phyloP scores from a whole-genome alignment of 2,329 filamentous ascomycete genomes.

The Scedosporium aurantiacum region DNA sequence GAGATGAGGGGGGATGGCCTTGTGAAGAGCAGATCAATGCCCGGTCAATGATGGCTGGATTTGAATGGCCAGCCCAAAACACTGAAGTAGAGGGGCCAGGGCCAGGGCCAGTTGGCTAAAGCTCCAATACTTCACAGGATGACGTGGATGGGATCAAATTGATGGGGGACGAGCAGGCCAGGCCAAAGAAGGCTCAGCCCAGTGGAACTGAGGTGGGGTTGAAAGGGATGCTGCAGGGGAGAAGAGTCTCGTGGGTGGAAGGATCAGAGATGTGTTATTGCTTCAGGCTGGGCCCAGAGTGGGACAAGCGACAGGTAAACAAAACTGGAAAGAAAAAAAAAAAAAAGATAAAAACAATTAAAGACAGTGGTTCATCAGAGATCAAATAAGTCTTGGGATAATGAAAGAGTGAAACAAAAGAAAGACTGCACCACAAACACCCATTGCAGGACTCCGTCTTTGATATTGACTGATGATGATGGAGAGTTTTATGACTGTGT shows the following conservation, averaged over 20 bases:
- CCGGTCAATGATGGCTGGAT: not conserved
- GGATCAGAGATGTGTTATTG: not conserved
- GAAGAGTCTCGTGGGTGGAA: not conserved
- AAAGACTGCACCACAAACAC: too few relatives aligned
- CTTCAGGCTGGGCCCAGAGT: not conserved
- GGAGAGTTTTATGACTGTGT: too few relatives aligned
- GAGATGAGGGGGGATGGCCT: not conserved
- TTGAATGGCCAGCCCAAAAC: not conserved
- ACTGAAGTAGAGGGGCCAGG: too few relatives aligned
- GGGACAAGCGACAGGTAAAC: not conserved
- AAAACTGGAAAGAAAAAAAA: not conserved
- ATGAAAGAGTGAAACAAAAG: too few relatives aligned
- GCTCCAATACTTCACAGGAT: too few relatives aligned
- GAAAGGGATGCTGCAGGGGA: not conserved
- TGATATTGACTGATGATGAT: too few relatives aligned
- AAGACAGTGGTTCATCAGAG: too few relatives aligned
- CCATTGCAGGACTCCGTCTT: too few relatives aligned
- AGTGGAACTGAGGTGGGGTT: not conserved
- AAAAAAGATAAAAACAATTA: too few relatives aligned
- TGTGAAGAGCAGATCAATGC: not conserved
- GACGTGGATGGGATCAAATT: too few relatives aligned
- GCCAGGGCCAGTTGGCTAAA: not conserved
- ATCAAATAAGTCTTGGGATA: too few relatives aligned
- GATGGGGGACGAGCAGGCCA: not conserved
- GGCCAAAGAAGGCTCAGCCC: not conserved